Conservation (phyloP, 768 basidiomycete species). For the Pisolithus tinctorius region DNA sequence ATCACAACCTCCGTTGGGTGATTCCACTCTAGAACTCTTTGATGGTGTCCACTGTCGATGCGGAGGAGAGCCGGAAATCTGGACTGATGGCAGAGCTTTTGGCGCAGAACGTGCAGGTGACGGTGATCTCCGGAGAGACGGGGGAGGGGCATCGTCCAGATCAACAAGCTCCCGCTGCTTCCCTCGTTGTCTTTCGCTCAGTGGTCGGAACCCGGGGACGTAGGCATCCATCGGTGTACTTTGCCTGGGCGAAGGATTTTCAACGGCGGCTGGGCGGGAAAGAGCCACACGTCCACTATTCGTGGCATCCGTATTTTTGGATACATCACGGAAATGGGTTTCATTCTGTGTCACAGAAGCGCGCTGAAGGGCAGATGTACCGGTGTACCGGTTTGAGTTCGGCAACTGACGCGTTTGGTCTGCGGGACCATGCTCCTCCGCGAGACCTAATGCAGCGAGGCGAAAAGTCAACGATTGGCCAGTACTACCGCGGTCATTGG, state of each 20-base stretch:
- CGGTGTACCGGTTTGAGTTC: conserved; percentile 16
- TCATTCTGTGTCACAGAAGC: conserved; percentile 12
- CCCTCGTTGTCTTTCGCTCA: conserved; percentile 20
- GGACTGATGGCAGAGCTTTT: conserved; percentile 17
- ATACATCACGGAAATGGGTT: conserved; percentile 5
- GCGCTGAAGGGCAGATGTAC: conserved; percentile 25
- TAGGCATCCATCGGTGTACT: conserved; percentile 5
- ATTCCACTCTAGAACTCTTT: neutral
- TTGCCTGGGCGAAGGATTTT: conserved; percentile 3
- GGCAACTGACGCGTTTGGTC: conserved; percentile 6
- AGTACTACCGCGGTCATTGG: conserved; percentile 4
- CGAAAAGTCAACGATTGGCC: conserved; percentile 26
- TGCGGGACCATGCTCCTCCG: conserved; percentile 10
- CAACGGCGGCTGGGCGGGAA: conserved; percentile 8
- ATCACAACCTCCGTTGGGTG: neutral
- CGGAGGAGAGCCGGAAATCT: conserved; percentile 6
- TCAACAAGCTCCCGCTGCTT: conserved; percentile 25
- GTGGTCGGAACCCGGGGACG: neutral
- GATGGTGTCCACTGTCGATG: conserved; percentile 23
- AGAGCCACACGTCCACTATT: neutral
- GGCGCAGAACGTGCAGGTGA: conserved; percentile 18
- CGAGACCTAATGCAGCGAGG: conserved; percentile 23
- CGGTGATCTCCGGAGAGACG: conserved; percentile 35
- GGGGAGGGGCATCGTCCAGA: conserved; percentile 39
- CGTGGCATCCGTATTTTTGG: conserved; percentile 1